Conservation (phyloP, 768 basidiomycete genomes). For the Serendipita indica region DNA sequence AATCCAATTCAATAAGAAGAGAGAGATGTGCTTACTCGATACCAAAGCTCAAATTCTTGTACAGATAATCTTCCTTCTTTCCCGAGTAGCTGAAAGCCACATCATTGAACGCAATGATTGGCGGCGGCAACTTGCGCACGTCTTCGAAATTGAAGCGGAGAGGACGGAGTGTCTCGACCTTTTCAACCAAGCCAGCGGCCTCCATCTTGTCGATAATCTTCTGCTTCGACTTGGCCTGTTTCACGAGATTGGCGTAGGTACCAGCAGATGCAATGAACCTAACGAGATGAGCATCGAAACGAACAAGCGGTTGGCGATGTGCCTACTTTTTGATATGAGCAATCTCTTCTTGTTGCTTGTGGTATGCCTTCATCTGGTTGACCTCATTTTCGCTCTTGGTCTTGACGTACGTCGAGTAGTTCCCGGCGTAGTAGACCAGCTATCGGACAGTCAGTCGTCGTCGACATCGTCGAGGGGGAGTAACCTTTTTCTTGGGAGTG, state of each 20-base stretch:
- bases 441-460: constrained; percentile 12
- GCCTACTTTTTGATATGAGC: constrained; percentile 91
- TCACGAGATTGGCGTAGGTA: constrained; percentile 98
- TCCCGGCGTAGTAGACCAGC: constrained; percentile 86
- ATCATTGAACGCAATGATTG: constrained; percentile 89
- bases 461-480: not conserved
- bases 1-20: not conserved
- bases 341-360: constrained; percentile 98
- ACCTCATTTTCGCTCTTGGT: constrained; percentile 96
- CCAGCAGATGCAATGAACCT: constrained; percentile 98
- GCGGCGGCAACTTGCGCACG: constrained; percentile 81
- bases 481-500: constrained; percentile 70
- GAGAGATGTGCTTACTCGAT: constrained; percentile 54
- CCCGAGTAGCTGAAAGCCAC: constrained; percentile 96
- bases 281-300: constrained; percentile 19
- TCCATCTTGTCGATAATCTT: constrained; percentile 99
- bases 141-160: constrained; percentile 95
- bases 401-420: constrained; percentile 93
- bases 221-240: constrained; percentile 98
- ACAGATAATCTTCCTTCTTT: constrained; percentile 73
- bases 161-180: constrained; percentile 57
- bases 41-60: constrained; percentile 84
- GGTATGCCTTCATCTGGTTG: constrained; percentile 99
- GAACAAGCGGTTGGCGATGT: not conserved
- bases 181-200: constrained; percentile 91